Evolutionary conservation across 108 stramenopile species (phyloP).

Genomic region (Mayamaea pseudoterrestris): DNA sequence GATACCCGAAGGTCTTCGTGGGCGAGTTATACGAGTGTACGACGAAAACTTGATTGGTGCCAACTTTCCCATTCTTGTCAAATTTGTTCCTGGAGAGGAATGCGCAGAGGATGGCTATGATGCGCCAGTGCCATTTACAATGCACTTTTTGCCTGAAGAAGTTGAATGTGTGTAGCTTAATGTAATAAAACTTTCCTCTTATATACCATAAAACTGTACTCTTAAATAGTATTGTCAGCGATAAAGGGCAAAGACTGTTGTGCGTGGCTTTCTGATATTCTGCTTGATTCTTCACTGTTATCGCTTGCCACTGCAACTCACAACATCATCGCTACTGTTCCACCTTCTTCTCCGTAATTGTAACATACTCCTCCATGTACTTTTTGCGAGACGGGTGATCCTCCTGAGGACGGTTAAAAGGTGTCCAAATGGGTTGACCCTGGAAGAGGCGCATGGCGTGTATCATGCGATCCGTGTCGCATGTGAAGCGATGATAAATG

Average conservation of each 20-base stretch:
- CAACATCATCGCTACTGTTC: no score
- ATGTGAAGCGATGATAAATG: conserved; percentile 82
- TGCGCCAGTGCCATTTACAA: conserved; percentile 26
- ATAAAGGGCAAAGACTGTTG: no score
- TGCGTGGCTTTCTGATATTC: no score
- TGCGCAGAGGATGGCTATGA: conserved; percentile 22
- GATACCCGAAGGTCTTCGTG: conserved; percentile 23
- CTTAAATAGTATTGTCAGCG: no score
- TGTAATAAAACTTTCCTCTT: no score
- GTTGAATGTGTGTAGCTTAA: conserved; percentile 15
- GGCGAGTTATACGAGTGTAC: conserved; percentile 25
- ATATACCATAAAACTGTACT: no score
- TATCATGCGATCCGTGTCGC: conserved; percentile 73
- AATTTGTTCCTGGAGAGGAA: conserved; percentile 23
- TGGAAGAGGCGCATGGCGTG: conserved; percentile 93
- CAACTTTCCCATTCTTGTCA: conserved; percentile 25
- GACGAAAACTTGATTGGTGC: conserved; percentile 16
- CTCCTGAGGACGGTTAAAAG: conserved; percentile 84
- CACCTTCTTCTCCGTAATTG: conserved; percentile 50
- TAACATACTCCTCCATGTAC: conserved; percentile 39
- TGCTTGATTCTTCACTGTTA: no score
- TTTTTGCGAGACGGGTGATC: conserved; percentile 66
- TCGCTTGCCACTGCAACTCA: no score
- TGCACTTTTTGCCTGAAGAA: conserved; percentile 27
- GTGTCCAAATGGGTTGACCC: conserved; percentile 95